Evolutionary conservation across 1,284 basidiomycete species (phyloP), one percentile per base, ranked within the genome.

Genomic region (Ganoderma leucocontextum): DNA sequence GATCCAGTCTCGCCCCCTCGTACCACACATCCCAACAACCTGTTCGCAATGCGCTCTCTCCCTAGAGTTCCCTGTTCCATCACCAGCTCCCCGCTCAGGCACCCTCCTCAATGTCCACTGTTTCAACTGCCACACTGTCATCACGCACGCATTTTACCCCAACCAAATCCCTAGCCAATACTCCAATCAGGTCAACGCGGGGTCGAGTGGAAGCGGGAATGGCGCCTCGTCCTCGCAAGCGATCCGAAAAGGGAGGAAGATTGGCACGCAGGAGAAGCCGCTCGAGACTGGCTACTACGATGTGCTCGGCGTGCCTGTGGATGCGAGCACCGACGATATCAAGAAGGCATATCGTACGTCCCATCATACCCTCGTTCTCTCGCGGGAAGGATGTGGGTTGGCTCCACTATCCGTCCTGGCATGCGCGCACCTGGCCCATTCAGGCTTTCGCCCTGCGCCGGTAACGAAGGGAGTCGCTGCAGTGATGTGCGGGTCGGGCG

Each of bases 271-370:
- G 81, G 94, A 95, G 73, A 87, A 91, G 71, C 96, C 96, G 2
- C 82, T 98, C 55, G 96, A 97, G 78, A 95, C 93, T 22, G 91
- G 88, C 17, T 97, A 96, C 80, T 97, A 97, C 76, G 95, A 96
- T 76, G 85, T 94, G 38, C 84, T 97, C 3, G 93, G 93, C 6
- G 86, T 97, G 0, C 81, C 91, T 0, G 85, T 94, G 15, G 86
- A 88, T 66, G 95, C 95, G 5, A 91, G 91, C 17, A 86, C 87
- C 2, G 94, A 95, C 15, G 95, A 97, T 68, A 90, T 99, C 79
- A 99, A 99, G 85, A 98, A 96, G 81, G 95, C 97, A 2, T 99
- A 99, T 82, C 89, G 93, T 91, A 76, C 71, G 91, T 60, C 58
- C 38, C 38, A 8, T 17, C 22, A 39, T 25, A 60, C 38, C 5